phyloP scores from a whole-genome alignment of 441 rosid genomes.

The Populus hybrid region DNA sequence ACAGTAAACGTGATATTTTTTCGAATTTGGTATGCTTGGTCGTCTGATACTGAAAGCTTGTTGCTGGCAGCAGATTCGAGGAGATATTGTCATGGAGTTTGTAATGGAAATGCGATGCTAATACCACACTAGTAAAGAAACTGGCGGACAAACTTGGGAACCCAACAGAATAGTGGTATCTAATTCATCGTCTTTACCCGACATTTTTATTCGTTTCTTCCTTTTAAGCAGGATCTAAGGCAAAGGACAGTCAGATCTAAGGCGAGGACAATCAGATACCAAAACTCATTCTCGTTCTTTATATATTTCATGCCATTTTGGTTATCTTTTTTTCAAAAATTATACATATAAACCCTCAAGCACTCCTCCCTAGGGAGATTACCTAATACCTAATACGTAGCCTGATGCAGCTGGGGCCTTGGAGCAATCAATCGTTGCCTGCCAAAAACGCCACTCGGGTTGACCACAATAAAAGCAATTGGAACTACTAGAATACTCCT shows the following conservation, averaged over 20 bases:
- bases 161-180: background rate
- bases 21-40: background rate
- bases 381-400: background rate
- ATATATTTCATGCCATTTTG: background rate
- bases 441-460: background rate
- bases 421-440: background rate
- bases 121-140: background rate
- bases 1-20: background rate
- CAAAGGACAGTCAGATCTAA: background rate
- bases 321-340: background rate
- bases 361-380: background rate
- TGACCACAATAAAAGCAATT: background rate
- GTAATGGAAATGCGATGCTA: background rate
- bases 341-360: background rate
- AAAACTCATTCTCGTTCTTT: background rate
- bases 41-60: background rate
- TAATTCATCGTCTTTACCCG: background rate
- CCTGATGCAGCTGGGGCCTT: background rate
- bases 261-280: background rate
- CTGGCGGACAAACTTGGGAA: no score
- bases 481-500: background rate
- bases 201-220: background rate
- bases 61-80: background rate
- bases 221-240: background rate
- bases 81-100: background rate